Evolutionary conservation across 192 early-diverging fungal species (phyloP).

Genomic region (Chytriomyces confervae): DNA sequence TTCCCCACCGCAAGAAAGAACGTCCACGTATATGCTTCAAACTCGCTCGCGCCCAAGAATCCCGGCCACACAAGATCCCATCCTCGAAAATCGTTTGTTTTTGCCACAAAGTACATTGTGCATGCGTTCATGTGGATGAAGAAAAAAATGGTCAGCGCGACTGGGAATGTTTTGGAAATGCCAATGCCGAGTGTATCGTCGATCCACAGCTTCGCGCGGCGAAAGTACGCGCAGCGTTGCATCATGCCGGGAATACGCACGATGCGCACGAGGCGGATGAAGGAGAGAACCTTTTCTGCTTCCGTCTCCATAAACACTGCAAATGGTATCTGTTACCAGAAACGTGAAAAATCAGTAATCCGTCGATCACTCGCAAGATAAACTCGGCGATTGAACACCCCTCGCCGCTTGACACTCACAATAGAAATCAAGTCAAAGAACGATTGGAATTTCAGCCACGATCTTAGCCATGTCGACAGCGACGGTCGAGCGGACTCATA

Average conservation of each 20-base stretch:
- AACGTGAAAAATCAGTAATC: too few species aligned
- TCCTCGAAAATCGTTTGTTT: background rate
- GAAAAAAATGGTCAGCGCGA: conserved; percentile 16
- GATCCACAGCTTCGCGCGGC: background rate
- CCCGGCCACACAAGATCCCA: conserved; percentile 15
- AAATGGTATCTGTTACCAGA: too few species aligned
- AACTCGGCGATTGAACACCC: too few species aligned
- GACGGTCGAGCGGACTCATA: conserved; percentile 12
- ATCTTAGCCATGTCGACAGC: background rate
- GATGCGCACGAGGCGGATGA: conserved; percentile 11
- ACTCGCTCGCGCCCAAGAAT: background rate
- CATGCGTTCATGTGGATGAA: conserved; percentile 25
- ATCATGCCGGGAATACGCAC: conserved; percentile 18
- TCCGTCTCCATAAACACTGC: too few species aligned
- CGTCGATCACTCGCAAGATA: too few species aligned
- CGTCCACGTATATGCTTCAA: conserved; percentile 22
- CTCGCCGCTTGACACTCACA: background rate
- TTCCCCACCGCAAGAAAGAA: conserved; percentile 29
- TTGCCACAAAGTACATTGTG: conserved; percentile 8
- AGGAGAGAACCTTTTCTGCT: background rate
- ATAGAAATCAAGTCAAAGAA: conserved; percentile 4
- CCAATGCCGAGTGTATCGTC: background rate
- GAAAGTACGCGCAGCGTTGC: background rate
- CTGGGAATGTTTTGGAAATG: conserved; percentile 20
- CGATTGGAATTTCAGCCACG: background rate